phyloP scores from a whole-genome alignment of 768 basidiomycete genomes.

The Lentinus brumalis region DNA sequence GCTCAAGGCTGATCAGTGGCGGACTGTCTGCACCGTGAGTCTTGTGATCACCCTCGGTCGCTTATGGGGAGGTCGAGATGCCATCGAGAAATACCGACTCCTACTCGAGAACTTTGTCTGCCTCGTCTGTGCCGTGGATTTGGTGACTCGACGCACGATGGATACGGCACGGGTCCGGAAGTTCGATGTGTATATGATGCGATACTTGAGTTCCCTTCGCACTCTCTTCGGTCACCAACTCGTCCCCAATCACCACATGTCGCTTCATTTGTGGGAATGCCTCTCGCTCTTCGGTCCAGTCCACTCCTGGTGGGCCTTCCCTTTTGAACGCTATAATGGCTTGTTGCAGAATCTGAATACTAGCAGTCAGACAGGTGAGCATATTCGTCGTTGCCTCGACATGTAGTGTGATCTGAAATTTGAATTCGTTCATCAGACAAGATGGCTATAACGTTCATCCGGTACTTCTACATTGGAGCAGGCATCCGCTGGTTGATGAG shows the following conservation, averaged over 20 bases:
- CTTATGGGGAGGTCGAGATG: slow-evolving; percentile 31
- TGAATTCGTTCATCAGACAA: background rate
- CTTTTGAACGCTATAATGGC: slow-evolving; percentile 34
- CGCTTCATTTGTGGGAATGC: slow-evolving; percentile 32
- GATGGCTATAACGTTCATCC: background rate
- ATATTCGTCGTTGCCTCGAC: too few species aligned
- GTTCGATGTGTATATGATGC: background rate
- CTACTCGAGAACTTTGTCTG: slow-evolving; percentile 36
- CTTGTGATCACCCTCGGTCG: slow-evolving; percentile 38
- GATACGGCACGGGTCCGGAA: slow-evolving; percentile 8
- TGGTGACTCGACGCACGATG: slow-evolving; percentile 20
- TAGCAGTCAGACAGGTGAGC: slow-evolving; percentile 21
- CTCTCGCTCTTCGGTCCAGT: slow-evolving; percentile 33
- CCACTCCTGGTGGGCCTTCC: slow-evolving; percentile 26
- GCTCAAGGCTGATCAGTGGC: slow-evolving; percentile 35
- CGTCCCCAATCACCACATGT: slow-evolving; percentile 36
- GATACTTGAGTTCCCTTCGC: slow-evolving; percentile 25
- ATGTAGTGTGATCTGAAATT: too few species aligned
- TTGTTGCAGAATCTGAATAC: slow-evolving; percentile 28
- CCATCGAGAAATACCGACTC: background rate
- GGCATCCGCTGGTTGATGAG: too few species aligned
- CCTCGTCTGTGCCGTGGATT: slow-evolving; percentile 18
- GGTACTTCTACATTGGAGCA: too few species aligned
- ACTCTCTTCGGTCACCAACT: slow-evolving; percentile 28
- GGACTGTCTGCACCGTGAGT: slow-evolving; percentile 34